Evolutionary conservation across 2,329 filamentous ascomycete species (phyloP).

Genomic region (Fusarium goolgardi): DNA sequence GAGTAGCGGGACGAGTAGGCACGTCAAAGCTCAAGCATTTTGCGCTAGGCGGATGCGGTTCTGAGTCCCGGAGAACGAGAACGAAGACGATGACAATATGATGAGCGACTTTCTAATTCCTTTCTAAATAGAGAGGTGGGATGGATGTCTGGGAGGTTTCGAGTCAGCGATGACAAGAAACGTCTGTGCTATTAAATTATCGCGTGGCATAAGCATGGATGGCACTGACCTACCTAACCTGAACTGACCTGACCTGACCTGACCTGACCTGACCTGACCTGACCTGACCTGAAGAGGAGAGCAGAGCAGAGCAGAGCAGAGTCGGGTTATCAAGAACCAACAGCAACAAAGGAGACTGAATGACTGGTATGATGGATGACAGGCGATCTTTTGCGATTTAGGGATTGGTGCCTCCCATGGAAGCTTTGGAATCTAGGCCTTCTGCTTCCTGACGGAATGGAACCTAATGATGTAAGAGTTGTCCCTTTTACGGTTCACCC

Average conservation of each 20-base stretch:
- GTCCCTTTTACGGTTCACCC: constrained; percentile 2
- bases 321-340: neutral
- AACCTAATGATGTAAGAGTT: constrained; percentile 45
- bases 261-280: constrained; percentile 17
- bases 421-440: constrained; percentile 40
- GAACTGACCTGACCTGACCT: constrained; percentile 19
- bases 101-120: constrained; percentile 10
- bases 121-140: constrained; percentile 12
- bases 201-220: constrained; percentile 42
- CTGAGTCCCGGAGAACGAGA: constrained; percentile 30
- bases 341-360: neutral
- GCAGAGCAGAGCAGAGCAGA: neutral
- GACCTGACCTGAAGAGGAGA: neutral
- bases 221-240: constrained; percentile 37
- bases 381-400: constrained; percentile 34
- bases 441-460: constrained; percentile 32
- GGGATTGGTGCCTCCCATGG: constrained; percentile 33
- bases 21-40: constrained; percentile 5
- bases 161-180: constrained; percentile 10
- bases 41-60: constrained; percentile 39
- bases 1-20: constrained; percentile 18
- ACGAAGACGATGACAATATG: constrained; percentile 26
- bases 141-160: constrained; percentile 12
- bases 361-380: neutral
- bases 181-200: constrained; percentile 25